Evolutionary conservation across 495 filamentous ascomycete species (phyloP), one percentile per base, ranked within the genome.

Genomic region (Pseudomonodictys pantanalensis): DNA sequence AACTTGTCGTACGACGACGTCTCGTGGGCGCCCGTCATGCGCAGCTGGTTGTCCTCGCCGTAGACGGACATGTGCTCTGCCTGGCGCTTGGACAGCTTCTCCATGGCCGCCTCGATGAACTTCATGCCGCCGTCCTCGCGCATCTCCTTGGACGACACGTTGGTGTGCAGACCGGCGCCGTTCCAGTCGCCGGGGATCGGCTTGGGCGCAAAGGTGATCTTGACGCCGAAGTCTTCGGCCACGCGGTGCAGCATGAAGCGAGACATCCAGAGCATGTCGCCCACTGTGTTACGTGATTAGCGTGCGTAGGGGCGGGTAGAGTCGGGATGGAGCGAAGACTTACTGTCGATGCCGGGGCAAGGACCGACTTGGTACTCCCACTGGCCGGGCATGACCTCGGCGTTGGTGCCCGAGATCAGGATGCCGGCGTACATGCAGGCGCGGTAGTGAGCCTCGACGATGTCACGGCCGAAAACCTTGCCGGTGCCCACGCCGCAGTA

Each of bases 321-420:
- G 20, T 45, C 30, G 28, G 29, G 53, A 47, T 42, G 23, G 28
- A 32, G 53, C 18, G 3, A 39, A 25, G 57, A 80, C 81, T 74
- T 74, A 88, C 86, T 78, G 72, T 90, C 83, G 71, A 98, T 97
- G 46, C 93, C 93, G 38, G 78, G 71, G 78, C 92, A 96, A 63
- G 95, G 95, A 61, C 95, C 93, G 69, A 98, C 88, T 76, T 98
- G 93, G 87, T 91, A 97, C 78, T 98, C 93, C 93, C 93, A 98
- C 76, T 98, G 93, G 59, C 88, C 91, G 55, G 93, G 91, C 86
- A 96, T 92, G 72, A 98, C 93, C 84, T 98, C 93, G 47, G 93
- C 93, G 78, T 98, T 98, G 79, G 92, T 96, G 76, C 93, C 93
- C 29, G 93, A 96, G 77, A 98, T 96, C 69, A 91, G 86, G 75